These are phyloP conservation scores for Bruguiera gymnorhiza DNA, from an alignment of 345 rosid species.

Conservation along the genomic window DNA sequence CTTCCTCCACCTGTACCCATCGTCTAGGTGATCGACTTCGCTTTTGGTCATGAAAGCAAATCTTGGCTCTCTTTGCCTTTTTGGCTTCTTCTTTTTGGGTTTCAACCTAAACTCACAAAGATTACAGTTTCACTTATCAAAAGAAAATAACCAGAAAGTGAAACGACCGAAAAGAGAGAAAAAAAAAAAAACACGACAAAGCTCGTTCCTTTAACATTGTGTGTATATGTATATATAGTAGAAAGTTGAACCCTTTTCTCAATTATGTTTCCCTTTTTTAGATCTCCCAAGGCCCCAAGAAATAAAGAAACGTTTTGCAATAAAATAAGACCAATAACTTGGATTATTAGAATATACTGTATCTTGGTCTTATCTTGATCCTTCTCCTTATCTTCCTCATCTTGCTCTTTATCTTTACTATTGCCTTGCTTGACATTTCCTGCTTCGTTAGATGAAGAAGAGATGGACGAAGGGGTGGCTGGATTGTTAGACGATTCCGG, in stretches of 20 bases:
- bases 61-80: constrained; percentile 74
- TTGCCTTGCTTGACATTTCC: constrained; percentile 27
- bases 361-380: constrained; percentile 65
- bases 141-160: not conserved
- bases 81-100: constrained; percentile 79
- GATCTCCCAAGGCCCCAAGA: no score
- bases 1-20: constrained; percentile 96
- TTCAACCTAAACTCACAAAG: constrained; percentile 57
- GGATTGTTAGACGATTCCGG: constrained; percentile 66
- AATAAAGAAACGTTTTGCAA: constrained; percentile 1
- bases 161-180: not conserved
- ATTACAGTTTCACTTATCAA: constrained; percentile 6
- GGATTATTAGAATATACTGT: constrained; percentile 47
- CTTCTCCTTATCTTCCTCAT: constrained; percentile 36
- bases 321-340: not conserved
- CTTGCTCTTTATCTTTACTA: constrained; percentile 21
- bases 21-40: constrained; percentile 92
- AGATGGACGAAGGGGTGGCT: constrained; percentile 73
- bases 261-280: not conserved
- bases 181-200: not conserved
- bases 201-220: not conserved
- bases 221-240: not conserved
- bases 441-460: constrained; percentile 74
- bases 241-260: not conserved
- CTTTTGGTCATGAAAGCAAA: constrained; percentile 97